Evolutionary conservation across 345 rosid species (phyloP), one percentile per base, ranked within the genome.

Genomic region (Laguncularia racemosa): DNA sequence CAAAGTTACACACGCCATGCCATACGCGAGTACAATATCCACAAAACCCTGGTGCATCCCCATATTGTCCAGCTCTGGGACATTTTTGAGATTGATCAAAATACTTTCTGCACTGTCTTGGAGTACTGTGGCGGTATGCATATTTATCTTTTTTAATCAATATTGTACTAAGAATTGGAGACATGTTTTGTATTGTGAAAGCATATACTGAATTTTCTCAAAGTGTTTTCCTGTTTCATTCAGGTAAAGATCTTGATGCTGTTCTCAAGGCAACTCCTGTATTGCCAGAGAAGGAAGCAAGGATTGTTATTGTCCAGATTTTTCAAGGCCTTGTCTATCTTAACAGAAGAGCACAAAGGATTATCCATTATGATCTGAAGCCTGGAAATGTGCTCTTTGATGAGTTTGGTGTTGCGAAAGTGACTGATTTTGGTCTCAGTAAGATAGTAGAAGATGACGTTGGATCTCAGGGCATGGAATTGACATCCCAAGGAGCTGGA

Each of bases 401-500:
- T 74, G 97, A 95, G 68, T 76, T 88, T 64, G 97, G 97, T 54
- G 76, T 88, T 44, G 97, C 99, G 61, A 95, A 95, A 81, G 95
- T 95, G 62, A 93, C 99, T 46, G 99, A 95, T 78, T 95, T 95
- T 78, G 99, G 99, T 71, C 89, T 95, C 57, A 95, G 99, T 82
- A 95, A 95, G 79, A 90, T 95, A 46, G 92, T 95, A 70, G 97
- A 95, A 76, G 89, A 85, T 55, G 78, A 88, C 71, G 89, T 81
- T 66, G 97, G 96, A 64, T 84, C 99, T 21, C 95, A 82, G 76
- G 99, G 99, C 51, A 95, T 90, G 99, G 99, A 95, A 70, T 96
- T 95, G 64, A 95, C 99, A 44, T 95, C 99, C 63, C 99, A 90
- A 68, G 99, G 99, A 71, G 99, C 99, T 63, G 99, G 99, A 73